Base-by-base conservation (phyloP, 2,329 filamentous ascomycete species). In the Cladosporium colombiae region DNA sequence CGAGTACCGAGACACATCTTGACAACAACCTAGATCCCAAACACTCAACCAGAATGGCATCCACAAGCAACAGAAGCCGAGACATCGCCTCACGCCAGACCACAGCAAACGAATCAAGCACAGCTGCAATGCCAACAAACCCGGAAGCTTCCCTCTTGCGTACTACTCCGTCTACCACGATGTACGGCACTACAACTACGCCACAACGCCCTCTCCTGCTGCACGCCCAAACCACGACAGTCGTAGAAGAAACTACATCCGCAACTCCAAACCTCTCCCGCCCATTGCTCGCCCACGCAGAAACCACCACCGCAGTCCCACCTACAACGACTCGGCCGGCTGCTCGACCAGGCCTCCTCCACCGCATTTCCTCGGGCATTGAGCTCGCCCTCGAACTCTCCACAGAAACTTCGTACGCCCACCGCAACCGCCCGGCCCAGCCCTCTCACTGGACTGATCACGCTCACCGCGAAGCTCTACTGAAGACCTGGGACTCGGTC, bases 371-470 rank as follows among this genome's bases (percentile, higher is more conserved):
- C 52, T 57, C 52, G 3, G 10, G 29, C 18, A 57, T 57, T 37
- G 52, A 57, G 10, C 13, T 23, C 57, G 67, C 60, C 53, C 70
- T 73, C 63, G 72, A 71, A 23, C 70, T 74, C 18, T 63, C 63
- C n/a, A 52, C 69, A 8, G 44, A 59, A n/a, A 69, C 52, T 25
- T 44, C 69, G 10, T 40, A 62, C 16, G 69, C 58, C 37, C 66
- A 70, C 40, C 68, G 67, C n/a, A 68, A 71, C 57, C 66, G 65
- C 8, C 73, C 70, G 13, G 27, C 65, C 3, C 23, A 62, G 2
- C 73, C 73, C 2, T 71, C 68, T 8, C 44, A 73, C 65, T 75
- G 72, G 73, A 69, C 68, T 52, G 69, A 73, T 25, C 58, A 68
- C 23, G 62, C 66, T 3, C 72, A 75, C 62, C 69, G 63, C 16